Evolutionary conservation across 345 rosid genomes (phyloP).

Genomic region (Eucalyptus sp.): DNA sequence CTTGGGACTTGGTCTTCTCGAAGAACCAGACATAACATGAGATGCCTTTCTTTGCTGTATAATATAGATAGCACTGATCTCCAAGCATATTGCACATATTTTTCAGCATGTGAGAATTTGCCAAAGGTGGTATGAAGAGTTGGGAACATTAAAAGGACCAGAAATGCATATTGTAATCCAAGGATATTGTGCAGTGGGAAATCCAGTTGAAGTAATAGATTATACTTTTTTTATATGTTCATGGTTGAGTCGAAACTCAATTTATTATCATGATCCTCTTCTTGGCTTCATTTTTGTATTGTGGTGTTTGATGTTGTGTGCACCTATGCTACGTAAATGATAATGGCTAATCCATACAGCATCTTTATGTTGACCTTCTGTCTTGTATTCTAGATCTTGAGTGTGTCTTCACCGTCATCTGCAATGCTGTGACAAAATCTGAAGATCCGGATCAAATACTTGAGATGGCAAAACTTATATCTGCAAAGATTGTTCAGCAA

Average conservation of each 20-base stretch:
- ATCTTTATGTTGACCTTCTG: not conserved
- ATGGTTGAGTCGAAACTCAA: not conserved
- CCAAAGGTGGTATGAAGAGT: not conserved
- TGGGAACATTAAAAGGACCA: not conserved
- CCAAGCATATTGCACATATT: not conserved
- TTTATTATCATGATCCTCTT: not conserved
- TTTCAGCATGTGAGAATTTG: not conserved
- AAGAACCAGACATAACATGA: not conserved
- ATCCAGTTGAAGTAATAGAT: not conserved
- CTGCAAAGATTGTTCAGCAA: slow-evolving; percentile 67
- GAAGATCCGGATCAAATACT: slow-evolving; percentile 52
- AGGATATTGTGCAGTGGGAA: not conserved
- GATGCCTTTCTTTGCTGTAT: not conserved
- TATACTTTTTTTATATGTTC: not conserved
- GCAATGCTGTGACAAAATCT: slow-evolving; percentile 65
- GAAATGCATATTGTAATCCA: not conserved
- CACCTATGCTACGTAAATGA: not conserved
- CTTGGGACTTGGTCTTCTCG: not conserved
- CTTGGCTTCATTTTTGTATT: not conserved
- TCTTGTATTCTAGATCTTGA: slow-evolving; percentile 57
- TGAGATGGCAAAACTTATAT: slow-evolving; percentile 66
- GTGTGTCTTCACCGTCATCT: slow-evolving; percentile 90
- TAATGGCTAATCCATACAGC: not conserved
- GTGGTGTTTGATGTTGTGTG: not conserved
- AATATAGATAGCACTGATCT: not conserved